phyloP scores from a whole-genome alignment of 768 basidiomycete species.

The Lanmaoa pseudosensibilis region DNA sequence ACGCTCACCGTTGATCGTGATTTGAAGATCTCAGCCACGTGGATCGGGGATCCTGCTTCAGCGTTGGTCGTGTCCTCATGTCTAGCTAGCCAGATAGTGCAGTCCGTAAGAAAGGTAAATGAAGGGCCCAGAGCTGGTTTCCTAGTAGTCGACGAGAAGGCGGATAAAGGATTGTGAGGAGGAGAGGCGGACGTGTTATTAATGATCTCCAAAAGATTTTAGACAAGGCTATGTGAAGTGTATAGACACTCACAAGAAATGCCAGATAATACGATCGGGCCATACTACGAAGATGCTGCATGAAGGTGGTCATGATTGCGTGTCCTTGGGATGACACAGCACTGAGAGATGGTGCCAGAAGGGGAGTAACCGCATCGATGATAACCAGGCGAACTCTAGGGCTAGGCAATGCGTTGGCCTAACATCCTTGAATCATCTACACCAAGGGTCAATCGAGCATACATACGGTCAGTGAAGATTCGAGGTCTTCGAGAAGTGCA shows the following conservation, averaged over 20 bases:
- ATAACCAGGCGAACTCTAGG: conserved; percentile 49
- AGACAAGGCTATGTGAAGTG: background rate
- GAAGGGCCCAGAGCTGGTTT: conserved; percentile 78
- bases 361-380: conserved; percentile 63
- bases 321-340: conserved; percentile 73
- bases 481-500: conserved; percentile 48
- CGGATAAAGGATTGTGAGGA: conserved; percentile 35
- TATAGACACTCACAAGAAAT: conserved; percentile 49
- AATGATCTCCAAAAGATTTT: conserved; percentile 46
- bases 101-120: conserved; percentile 70
- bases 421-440: background rate
- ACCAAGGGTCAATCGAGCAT: background rate
- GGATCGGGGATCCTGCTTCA: conserved; percentile 24
- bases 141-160: conserved; percentile 39
- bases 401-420: conserved; percentile 11
- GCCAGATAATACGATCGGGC: conserved; percentile 46
- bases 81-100: conserved; percentile 66
- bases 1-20: conserved; percentile 42
- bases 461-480: conserved; percentile 30
- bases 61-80: conserved; percentile 8
- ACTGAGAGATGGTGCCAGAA: conserved; percentile 63
- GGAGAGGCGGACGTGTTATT: conserved; percentile 50
- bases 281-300: conserved; percentile 58
- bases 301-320: conserved; percentile 68
- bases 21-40: conserved; percentile 42